These are phyloP conservation scores for Termitomyces sp. DNA, from an alignment of 1,284 basidiomycete species.

Conservation along the genomic window DNA sequence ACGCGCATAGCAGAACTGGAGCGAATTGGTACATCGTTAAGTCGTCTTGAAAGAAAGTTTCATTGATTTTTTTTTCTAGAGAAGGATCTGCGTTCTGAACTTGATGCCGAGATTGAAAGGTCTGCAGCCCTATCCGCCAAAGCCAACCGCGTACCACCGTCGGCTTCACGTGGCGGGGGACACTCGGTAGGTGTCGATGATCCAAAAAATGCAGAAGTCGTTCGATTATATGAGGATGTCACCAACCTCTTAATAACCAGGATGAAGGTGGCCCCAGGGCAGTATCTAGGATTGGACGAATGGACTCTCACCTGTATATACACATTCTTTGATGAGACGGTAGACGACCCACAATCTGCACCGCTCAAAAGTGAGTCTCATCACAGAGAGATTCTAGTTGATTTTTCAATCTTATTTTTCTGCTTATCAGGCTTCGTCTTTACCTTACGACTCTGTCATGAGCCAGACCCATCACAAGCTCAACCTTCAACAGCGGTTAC, in stretches of 20 bases:
- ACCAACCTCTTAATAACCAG: slow-evolving; percentile 51
- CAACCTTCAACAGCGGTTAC: slow-evolving; percentile 23
- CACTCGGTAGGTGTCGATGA: slow-evolving; percentile 38
- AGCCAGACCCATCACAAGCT: slow-evolving; percentile 21
- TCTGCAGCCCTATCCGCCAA: slow-evolving; percentile 42
- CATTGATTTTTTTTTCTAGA: slow-evolving; percentile 27
- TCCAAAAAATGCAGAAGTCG: slow-evolving; percentile 44
- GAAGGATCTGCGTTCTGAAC: slow-evolving; percentile 45
- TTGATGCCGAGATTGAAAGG: slow-evolving; percentile 58
- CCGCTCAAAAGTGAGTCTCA: slow-evolving; percentile 32
- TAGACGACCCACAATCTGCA: slow-evolving; percentile 22
- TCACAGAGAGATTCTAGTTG: not conserved
- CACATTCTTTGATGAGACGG: slow-evolving; percentile 37
- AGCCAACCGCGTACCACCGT: slow-evolving; percentile 28
- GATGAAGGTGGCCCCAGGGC: slow-evolving; percentile 37
- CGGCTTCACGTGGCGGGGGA: slow-evolving; percentile 22
- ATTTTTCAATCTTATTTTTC: not conserved
- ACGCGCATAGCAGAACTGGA: slow-evolving; percentile 40
- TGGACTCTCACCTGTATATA: slow-evolving; percentile 48
- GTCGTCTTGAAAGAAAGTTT: not conserved
- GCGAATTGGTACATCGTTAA: slow-evolving; percentile 36
- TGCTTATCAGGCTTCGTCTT: slow-evolving; percentile 52
- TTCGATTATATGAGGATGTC: slow-evolving; percentile 57
- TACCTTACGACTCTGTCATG: slow-evolving; percentile 44
- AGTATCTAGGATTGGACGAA: slow-evolving; percentile 35